Conservation (phyloP, 352 stramenopile genomes). For the Globisporangium yorkense region DNA sequence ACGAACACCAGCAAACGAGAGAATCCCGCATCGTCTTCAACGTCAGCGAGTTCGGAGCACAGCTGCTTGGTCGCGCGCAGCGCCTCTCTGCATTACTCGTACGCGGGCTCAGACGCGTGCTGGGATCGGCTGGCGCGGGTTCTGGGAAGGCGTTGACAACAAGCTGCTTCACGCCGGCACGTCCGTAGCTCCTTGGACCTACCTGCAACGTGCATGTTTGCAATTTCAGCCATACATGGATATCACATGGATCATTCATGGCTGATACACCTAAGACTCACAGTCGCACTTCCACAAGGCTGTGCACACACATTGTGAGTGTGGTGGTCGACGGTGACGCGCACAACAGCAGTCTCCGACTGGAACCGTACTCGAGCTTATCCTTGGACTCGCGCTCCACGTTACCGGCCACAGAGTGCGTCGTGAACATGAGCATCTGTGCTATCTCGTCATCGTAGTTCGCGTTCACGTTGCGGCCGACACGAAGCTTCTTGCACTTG, state of each 20-base stretch:
- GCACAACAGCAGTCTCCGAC: neutral
- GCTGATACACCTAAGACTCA: neutral
- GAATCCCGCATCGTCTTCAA: neutral
- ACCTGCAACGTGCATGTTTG: neutral
- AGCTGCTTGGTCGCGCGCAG: neutral
- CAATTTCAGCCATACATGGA: neutral
- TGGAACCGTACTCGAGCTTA: neutral
- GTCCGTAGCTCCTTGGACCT: neutral
- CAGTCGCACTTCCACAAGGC: constrained; percentile 12
- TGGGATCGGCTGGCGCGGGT: too few species aligned
- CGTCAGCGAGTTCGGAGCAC: neutral
- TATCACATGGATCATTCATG: neutral
- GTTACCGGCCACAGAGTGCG: constrained; percentile 15
- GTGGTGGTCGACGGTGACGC: neutral
- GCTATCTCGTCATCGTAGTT: constrained; percentile 21
- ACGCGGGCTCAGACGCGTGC: neutral
- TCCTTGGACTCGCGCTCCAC: neutral
- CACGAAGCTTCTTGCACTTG: neutral
- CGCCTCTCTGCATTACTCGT: neutral
- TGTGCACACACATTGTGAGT: neutral
- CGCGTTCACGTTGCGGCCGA: neutral
- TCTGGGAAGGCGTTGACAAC: neutral
- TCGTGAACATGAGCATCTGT: constrained; percentile 11
- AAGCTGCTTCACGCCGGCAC: neutral
- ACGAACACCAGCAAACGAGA: neutral